Percentiles rank a stretch among this genome's conserved stretches.
phyloP scores from a whole-genome alignment of 108 stramenopile genomes.

The Nitzschia sp. region DNA sequence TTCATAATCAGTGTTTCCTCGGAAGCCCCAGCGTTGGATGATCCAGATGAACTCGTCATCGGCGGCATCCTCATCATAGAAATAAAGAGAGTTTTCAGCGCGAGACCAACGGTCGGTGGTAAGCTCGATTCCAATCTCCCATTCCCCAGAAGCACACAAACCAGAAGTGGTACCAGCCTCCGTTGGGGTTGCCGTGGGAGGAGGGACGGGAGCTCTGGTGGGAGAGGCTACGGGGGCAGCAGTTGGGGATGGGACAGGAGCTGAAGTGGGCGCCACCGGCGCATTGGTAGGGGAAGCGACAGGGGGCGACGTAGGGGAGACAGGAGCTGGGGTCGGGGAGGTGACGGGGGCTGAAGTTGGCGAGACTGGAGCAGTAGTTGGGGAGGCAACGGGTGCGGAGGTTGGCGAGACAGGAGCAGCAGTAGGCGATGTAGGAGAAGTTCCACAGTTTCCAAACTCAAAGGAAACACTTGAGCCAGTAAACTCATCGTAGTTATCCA shows the following conservation, averaged over 20 bases:
- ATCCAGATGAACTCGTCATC: slow-evolving; percentile 7
- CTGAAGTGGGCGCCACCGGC: not conserved
- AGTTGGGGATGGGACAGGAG: not conserved
- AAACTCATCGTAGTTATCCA: not conserved
- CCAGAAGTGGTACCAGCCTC: not conserved
- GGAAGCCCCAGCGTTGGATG: not conserved
- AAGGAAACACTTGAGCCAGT: not conserved
- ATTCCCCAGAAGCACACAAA: not conserved
- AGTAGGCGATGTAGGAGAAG: not conserved
- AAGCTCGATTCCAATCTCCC: not conserved
- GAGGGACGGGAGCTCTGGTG: not conserved
- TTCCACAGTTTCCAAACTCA: slow-evolving; percentile 16
- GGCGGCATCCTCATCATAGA: slow-evolving; percentile 1
- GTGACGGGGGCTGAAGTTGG: not conserved
- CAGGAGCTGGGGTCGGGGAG: slow-evolving; percentile 2
- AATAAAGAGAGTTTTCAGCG: slow-evolving; percentile 1
- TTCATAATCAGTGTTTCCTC: slow-evolving; percentile 2
- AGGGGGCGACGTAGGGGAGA: not conserved
- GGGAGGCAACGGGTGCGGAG: not conserved
- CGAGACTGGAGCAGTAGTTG: slow-evolving; percentile 9
- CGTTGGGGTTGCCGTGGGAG: not conserved
- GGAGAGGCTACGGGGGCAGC: not conserved
- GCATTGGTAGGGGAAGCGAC: not conserved
- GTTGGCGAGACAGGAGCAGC: not conserved
- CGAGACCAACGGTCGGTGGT: slow-evolving; percentile 7